Conservation (phyloP, 805 yeast genomes). For the Candida insectorum region DNA sequence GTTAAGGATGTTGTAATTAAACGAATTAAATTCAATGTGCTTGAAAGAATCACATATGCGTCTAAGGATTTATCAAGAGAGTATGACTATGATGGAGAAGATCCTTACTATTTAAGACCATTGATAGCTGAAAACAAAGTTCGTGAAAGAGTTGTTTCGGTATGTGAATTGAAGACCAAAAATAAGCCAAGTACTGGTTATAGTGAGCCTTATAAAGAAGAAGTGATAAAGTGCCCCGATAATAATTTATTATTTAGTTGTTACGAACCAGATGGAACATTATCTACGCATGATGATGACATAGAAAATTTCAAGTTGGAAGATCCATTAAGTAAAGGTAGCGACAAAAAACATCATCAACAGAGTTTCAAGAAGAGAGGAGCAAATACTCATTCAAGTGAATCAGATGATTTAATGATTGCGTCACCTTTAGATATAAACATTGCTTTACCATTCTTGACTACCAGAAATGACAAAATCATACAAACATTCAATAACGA, state of each 20-base stretch:
- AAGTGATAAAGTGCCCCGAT: slow-evolving; percentile 53
- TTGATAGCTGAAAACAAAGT: slow-evolving; percentile 14
- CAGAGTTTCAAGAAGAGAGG: slow-evolving; percentile 1
- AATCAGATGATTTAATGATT: slow-evolving; percentile 20
- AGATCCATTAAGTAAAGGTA: slow-evolving; percentile 2
- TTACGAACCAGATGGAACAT: slow-evolving; percentile 31
- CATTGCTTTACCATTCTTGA: slow-evolving; percentile 41
- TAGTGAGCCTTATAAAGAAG: slow-evolving; percentile 52
- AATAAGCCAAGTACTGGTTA: slow-evolving; percentile 25
- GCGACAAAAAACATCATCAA: not conserved
- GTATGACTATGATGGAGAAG: slow-evolving; percentile 38
- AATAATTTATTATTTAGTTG: slow-evolving; percentile 62
- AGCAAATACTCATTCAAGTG: not conserved
- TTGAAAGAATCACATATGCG: slow-evolving; percentile 63
- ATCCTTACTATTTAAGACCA: slow-evolving; percentile 21
- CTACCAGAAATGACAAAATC: slow-evolving; percentile 34
- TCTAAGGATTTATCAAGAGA: slow-evolving; percentile 48
- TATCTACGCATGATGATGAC: slow-evolving; percentile 7
- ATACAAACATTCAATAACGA: slow-evolving; percentile 17
- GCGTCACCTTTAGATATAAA: slow-evolving; percentile 44
- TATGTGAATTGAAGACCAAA: slow-evolving; percentile 64
- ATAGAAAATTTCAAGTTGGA: slow-evolving; percentile 1
- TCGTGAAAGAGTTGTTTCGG: slow-evolving; percentile 53
- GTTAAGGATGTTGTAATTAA: slow-evolving; percentile 60
- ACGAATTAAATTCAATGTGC: slow-evolving; percentile 60